A percentile compares a stretch with the other conserved stretches of the same genome.
These are phyloP conservation scores for Sclerotiophoma versabilis DNA, from an alignment of 2,329 filamentous ascomycete species.

Conservation along the genomic window DNA sequence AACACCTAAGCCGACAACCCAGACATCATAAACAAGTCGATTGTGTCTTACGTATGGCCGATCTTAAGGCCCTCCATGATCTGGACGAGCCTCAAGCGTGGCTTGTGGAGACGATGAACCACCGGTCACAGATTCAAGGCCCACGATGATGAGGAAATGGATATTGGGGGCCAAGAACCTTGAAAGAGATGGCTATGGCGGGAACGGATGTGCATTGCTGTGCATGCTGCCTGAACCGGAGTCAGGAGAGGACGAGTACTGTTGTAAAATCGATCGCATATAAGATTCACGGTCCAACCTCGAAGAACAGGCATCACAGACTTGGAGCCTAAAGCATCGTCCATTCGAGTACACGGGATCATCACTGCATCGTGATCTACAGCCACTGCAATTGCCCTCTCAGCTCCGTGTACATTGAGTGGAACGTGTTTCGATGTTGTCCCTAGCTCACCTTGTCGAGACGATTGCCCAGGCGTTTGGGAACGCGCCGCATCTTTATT, in stretches of 20 bases:
- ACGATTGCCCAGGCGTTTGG: neutral
- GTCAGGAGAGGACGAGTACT: neutral
- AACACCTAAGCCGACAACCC: neutral
- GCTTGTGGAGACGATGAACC: slow-evolving; percentile 9
- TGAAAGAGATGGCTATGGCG: slow-evolving; percentile 11
- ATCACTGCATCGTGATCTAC: neutral
- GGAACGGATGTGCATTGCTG: neutral
- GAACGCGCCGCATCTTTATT: slow-evolving; percentile 5
- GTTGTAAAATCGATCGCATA: slow-evolving; percentile 1
- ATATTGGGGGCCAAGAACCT: slow-evolving; percentile 10
- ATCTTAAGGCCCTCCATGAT: slow-evolving; percentile 4
- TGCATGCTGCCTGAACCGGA: slow-evolving; percentile 8
- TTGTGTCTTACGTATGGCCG: slow-evolving; percentile 7
- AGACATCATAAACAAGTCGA: neutral
- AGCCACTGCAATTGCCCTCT: neutral
- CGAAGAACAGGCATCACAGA: neutral
- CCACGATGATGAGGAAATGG: slow-evolving; percentile 5
- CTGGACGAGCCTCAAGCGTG: slow-evolving; percentile 16
- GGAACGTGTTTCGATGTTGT: neutral
- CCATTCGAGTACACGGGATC: neutral
- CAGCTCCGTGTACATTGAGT: neutral
- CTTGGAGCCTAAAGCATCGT: neutral
- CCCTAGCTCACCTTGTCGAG: neutral
- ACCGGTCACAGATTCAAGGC: slow-evolving; percentile 2
- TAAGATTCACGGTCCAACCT: slow-evolving; percentile 6